These are phyloP conservation scores for Prunus dulcis DNA, from an alignment of 306 rosid species.

Conservation along the genomic window DNA sequence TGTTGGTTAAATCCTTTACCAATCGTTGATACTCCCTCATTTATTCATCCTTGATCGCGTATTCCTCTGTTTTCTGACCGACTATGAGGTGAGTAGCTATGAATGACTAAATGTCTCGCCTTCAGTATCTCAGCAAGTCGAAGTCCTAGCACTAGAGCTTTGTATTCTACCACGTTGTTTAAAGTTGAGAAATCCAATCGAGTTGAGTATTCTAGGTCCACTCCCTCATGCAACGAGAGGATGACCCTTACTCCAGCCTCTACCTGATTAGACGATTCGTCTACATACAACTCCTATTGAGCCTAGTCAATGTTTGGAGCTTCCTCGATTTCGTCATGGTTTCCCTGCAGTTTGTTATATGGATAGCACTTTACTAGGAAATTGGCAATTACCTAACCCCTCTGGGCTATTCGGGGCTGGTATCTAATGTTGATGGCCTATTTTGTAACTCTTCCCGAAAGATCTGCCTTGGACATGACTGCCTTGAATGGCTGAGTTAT, in stretches of 20 bases:
- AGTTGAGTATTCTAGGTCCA: accelerated
- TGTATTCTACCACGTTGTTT: too few species aligned
- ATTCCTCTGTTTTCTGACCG: background rate
- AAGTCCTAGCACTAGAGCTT: too few species aligned
- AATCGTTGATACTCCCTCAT: background rate
- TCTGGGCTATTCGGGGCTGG: accelerated
- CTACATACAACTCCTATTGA: background rate
- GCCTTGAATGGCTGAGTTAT: background rate
- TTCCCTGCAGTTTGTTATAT: too few species aligned
- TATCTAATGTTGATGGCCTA: background rate
- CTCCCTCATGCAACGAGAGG: accelerated
- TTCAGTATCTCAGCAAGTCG: too few species aligned
- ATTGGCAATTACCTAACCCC: background rate
- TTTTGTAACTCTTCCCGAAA: background rate
- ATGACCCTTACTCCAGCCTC: accelerated
- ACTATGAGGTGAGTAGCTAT: background rate
- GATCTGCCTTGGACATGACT: background rate
- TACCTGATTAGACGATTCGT: background rate
- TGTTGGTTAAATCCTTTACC: background rate
- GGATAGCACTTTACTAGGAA: background rate
- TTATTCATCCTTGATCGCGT: background rate
- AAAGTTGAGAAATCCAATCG: too few species aligned
- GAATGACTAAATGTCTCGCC: too few species aligned
- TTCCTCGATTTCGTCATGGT: too few species aligned
- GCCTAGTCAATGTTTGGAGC: background rate